Base-by-base conservation (phyloP, 306 rosid species). In the Glycine tomentella region DNA sequence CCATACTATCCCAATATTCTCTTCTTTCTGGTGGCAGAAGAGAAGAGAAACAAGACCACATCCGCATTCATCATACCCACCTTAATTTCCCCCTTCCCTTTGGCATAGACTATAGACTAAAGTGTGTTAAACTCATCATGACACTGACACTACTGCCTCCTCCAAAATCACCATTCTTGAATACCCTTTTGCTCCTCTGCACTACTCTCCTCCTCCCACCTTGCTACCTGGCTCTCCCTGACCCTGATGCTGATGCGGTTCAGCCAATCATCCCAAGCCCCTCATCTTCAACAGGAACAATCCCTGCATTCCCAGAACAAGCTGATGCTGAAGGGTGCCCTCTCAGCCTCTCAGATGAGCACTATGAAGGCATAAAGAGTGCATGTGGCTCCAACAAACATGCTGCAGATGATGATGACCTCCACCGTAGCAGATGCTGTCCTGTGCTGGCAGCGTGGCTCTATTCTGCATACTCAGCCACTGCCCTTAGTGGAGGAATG, bases 241-340 rank as follows among this genome's bases (percentile, higher is more conserved):
- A 25, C 17, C 91, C 90, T 0, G 88, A 81, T 75, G 85, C 94
- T 12, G 80, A 52, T 42, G 67, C 83, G 0, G 72, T 25, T 25
- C 98, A 1, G 86, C 84, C 92, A 34, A 55, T 91, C 70, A 69
- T 63, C 42, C 70, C 91, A 33, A n/a, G n/a, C n/a, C n/a, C n/a
- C n/a, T n/a, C n/a, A n/a, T n/a, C n/a, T n/a, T n/a, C n/a, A n/a
- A 77, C 88, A 12, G 81, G 89, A 15, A 90, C 96, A 14, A 96
- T 96, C 80, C 98, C 98, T 49, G 98, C 99, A 31, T 93, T 96
- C 79, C 99, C 99, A 1, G 98, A 96, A 81, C 97, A 96, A 81
- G 91, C 97, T 17, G 80, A 90, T 50, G 79, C 76, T 33, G 85
- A 62, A 13, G 95, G 89, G 4, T 96, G 99, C 83, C 94, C 91